Percentiles rank a stretch among this genome's conserved stretches.
phyloP scores from a whole-genome alignment of 345 rosid genomes.

The Gossypium ekmanianum region DNA sequence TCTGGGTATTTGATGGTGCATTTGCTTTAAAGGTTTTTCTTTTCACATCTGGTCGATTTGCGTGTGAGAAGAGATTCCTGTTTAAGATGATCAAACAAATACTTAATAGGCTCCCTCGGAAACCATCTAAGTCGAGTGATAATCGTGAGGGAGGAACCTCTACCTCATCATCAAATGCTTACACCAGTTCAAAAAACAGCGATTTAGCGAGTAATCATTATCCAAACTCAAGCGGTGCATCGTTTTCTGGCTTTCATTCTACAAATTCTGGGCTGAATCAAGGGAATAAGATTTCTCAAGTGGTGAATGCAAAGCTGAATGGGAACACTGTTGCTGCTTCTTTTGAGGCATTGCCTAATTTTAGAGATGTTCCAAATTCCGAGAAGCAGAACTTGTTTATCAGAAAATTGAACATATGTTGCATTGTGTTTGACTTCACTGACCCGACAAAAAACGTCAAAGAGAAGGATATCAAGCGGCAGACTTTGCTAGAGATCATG shows the following conservation, averaged over 20 bases:
- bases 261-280: constrained; percentile 32
- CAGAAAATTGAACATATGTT: constrained; percentile 56
- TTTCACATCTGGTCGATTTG: constrained; percentile 5
- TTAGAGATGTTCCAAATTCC: constrained; percentile 62
- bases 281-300: constrained; percentile 45
- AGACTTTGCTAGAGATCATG: constrained; percentile 72
- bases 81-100: constrained; percentile 50
- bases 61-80: constrained; percentile 7
- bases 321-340: constrained; percentile 37
- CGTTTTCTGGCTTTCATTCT: constrained; percentile 25
- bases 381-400: constrained; percentile 69
- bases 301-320: constrained; percentile 43
- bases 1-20: constrained; percentile 13
- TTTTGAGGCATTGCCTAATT: constrained; percentile 69
- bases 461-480: constrained; percentile 78
- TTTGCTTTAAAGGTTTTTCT: constrained; percentile 19
- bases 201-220: constrained; percentile 30
- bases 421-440: constrained; percentile 60
- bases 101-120: constrained; percentile 56
- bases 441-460: constrained; percentile 60
- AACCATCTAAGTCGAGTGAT: constrained; percentile 53
- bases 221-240: constrained; percentile 24
- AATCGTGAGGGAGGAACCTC: constrained; percentile 46
- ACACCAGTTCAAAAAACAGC: constrained; percentile 37
- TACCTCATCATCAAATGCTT: constrained; percentile 36